These are phyloP conservation scores for Fusarium chlamydosporum DNA, from an alignment of 2,329 filamentous ascomycete genomes.

Conservation along the genomic window DNA sequence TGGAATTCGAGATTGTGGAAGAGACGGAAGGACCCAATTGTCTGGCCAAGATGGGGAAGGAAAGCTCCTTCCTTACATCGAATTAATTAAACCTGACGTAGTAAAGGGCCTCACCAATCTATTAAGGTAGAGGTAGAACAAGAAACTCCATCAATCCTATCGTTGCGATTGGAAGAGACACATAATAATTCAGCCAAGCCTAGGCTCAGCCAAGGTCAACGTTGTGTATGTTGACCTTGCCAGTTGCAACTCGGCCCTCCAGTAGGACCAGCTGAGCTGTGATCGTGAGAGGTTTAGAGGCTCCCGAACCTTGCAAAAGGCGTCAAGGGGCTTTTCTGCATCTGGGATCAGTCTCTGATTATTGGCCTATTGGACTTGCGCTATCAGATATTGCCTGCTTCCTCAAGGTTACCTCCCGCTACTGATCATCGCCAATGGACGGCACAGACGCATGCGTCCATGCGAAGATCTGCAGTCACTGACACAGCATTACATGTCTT, in stretches of 20 bases:
- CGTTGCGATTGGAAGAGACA: conserved; percentile 25
- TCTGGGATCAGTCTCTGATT: conserved; percentile 15
- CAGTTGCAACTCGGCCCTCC: conserved; percentile 28
- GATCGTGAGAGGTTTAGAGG: conserved; percentile 38
- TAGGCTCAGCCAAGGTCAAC: conserved; percentile 21
- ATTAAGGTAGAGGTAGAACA: conserved; percentile 11
- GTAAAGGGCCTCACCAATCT: conserved; percentile 38
- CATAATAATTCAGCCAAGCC: conserved; percentile 18
- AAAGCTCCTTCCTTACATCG: conserved; percentile 26
- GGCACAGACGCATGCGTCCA: conserved; percentile 22
- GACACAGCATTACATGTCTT: conserved; percentile 3
- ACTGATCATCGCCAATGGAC: conserved; percentile 29
- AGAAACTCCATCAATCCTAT: conserved; percentile 15
- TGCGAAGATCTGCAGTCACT: conserved; percentile 10
- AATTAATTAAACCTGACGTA: conserved; percentile 37
- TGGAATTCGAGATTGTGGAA: conserved; percentile 35
- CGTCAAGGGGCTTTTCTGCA: conserved; percentile 17
- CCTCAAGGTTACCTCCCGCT: conserved; percentile 24
- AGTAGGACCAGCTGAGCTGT: conserved; percentile 34
- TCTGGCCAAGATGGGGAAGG: conserved; percentile 37
- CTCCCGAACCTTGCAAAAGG: conserved; percentile 31
- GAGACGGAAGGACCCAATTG: conserved; percentile 36
- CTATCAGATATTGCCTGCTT: conserved; percentile 29
- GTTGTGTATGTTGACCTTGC: conserved; percentile 16
- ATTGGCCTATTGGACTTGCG: conserved; percentile 32